phyloP scores from a whole-genome alignment of 1,284 basidiomycete species.

The Lentinula novae-zelandiae region DNA sequence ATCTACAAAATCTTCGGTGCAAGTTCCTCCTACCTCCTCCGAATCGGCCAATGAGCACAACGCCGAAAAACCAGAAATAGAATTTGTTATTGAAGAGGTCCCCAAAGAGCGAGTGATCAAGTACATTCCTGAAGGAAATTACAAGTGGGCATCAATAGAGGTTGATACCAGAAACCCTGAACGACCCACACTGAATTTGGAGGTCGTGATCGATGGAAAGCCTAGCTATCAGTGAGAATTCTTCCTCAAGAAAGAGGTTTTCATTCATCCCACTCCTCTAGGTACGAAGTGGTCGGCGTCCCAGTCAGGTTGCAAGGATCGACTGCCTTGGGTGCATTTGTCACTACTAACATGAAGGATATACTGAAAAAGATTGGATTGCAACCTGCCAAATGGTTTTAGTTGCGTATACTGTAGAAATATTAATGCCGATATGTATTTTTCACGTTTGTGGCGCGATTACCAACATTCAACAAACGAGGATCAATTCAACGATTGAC shows the following conservation, averaged over 20 bases:
- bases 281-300: slow-evolving; percentile 43
- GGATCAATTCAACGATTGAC: too few relatives aligned
- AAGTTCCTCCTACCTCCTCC: not conserved
- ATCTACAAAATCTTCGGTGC: not conserved
- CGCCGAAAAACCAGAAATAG: slow-evolving; percentile 18
- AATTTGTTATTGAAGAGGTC: slow-evolving; percentile 30
- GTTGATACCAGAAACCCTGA: slow-evolving; percentile 63
- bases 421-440: too few relatives aligned
- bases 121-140: slow-evolving; percentile 60
- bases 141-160: slow-evolving; percentile 71
- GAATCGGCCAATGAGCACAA: not conserved
- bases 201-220: slow-evolving; percentile 65
- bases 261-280: slow-evolving; percentile 18
- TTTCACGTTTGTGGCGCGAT: not conserved
- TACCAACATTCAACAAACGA: not conserved
- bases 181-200: slow-evolving; percentile 52
- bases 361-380: slow-evolving; percentile 54
- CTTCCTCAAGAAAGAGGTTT: not conserved
- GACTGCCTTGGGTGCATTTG: slow-evolving; percentile 43
- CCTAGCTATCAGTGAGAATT: slow-evolving; percentile 50
- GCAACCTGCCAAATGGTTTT: slow-evolving; percentile 52
- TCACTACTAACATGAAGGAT: slow-evolving; percentile 49
- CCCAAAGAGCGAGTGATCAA: slow-evolving; percentile 65
- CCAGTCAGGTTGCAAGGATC: slow-evolving; percentile 42
- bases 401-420: not conserved